Conservation (phyloP, 192 early-diverging fungal species). For the Entrophospora sp. region DNA sequence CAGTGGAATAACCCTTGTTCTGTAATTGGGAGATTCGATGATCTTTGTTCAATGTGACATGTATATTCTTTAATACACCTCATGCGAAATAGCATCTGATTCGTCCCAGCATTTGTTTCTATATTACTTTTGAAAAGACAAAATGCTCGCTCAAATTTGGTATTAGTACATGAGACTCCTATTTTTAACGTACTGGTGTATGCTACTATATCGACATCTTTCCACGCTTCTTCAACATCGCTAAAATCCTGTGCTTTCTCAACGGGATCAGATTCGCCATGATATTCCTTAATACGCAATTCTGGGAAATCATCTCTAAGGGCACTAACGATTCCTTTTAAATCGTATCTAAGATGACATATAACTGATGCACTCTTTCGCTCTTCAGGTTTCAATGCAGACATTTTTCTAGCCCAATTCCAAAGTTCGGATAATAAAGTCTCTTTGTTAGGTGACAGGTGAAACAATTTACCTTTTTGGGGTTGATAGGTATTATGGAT, state of each 20-base stretch:
- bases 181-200: no score
- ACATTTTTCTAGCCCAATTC: not conserved
- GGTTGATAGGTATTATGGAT: not conserved
- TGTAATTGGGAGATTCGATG: not conserved
- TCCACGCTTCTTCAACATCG: no score
- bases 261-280: constrained; percentile 2
- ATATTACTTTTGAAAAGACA: not conserved
- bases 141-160: not conserved
- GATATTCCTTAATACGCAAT: constrained; percentile 1
- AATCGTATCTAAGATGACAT: no score
- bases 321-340: constrained; percentile 1
- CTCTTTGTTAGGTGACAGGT: not conserved
- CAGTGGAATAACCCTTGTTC: constrained; percentile 1
- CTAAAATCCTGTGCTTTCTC: constrained; percentile 1
- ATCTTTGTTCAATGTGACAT: not conserved
- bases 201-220: not conserved
- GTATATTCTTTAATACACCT: no score
- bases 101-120: no score
- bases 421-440: no score
- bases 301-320: not conserved
- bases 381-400: not conserved
- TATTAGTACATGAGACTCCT: no score
- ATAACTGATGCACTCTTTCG: not conserved
- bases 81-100: no score
- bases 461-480: constrained; percentile 6